Evolutionary conservation across 2,329 filamentous ascomycete genomes (phyloP), one percentile per base, ranked within the genome.

Genomic region (Exophiala mesophila): DNA sequence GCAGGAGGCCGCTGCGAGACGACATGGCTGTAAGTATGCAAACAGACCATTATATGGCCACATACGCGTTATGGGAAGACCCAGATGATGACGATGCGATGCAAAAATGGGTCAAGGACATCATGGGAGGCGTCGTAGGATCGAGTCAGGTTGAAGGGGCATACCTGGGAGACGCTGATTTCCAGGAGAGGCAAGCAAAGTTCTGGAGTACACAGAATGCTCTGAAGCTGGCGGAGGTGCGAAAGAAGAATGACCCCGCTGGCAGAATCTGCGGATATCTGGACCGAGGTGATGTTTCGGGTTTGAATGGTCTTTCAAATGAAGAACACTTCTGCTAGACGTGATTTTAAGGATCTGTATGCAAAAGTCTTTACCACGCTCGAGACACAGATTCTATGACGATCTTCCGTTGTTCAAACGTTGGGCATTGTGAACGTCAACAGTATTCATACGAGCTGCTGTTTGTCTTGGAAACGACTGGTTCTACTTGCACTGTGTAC

Each of bases 21-120:
- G 69, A 72, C 43, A 78, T 78, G 74, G 74, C 74, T 3, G 58
- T 76, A 10, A 72, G 66, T 19, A 68, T 77, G 68, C 73, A 76
- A 41, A 67, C 65, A 0, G 74, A 78, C 50, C 73, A 78, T 55
- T 78, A 78, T 56, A 71, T 78, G 53, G 72, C 74, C 2, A 40
- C 73, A 2, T 78, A 77, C 50, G 63, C 69, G 0, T 59, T 75
- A 2, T 77, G 71, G 68, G 67, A 74, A 36, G 58, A 72, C 17
- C 60, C 57, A 13, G 46, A 54, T 2, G 71, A 76, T 28, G 74
- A 77, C 45, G 55, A 53, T 0, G 47, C 50, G n/a, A 72, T 67
- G 53, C 57, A 59, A 20, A 47, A 30, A 1, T 78, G 74, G 74
- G 63, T 73, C 1, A 54, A 55, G n/a, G 48, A 61, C 17, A 53